Conservation (phyloP, 2,329 filamentous ascomycete species). For the Atkinsonella hypoxylon region DNA sequence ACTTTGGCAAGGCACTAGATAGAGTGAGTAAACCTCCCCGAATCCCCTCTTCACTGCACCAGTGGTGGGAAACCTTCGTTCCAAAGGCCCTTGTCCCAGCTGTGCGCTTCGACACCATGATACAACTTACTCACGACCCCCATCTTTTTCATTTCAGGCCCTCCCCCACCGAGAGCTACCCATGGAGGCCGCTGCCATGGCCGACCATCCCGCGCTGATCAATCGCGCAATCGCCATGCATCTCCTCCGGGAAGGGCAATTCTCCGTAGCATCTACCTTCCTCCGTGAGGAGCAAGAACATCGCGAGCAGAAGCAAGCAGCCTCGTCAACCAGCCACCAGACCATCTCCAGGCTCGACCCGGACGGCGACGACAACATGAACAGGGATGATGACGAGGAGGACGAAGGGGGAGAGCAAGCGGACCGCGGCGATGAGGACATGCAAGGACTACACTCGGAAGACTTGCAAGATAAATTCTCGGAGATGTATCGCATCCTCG, state of each 20-base stretch:
- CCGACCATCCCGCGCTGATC: slow-evolving; percentile 62
- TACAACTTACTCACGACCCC: not conserved
- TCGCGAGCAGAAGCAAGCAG: slow-evolving; percentile 10
- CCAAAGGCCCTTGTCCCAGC: not conserved
- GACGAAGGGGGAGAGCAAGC: slow-evolving; percentile 6
- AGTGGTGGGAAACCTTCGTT: not conserved
- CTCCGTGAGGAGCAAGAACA: slow-evolving; percentile 53
- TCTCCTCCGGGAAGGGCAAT: slow-evolving; percentile 85
- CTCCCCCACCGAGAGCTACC: slow-evolving; percentile 49
- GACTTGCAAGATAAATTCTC: slow-evolving; percentile 71
- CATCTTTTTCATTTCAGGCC: slow-evolving; percentile 14
- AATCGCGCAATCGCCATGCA: slow-evolving; percentile 96
- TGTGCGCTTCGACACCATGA: not conserved
- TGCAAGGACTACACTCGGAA: slow-evolving; percentile 17
- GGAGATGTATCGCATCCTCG: slow-evolving; percentile 83
- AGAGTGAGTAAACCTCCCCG: slow-evolving; percentile 38
- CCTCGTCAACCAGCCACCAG: slow-evolving; percentile 7
- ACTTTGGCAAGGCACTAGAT: slow-evolving; percentile 76
- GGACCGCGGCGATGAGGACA: slow-evolving; percentile 12
- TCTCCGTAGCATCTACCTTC: slow-evolving; percentile 76
- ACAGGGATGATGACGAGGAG: slow-evolving; percentile 14
- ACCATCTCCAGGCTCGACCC: slow-evolving; percentile 15
- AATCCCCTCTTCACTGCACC: not conserved
- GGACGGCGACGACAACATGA: slow-evolving; percentile 23
- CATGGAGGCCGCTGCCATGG: slow-evolving; percentile 70